phyloP scores from a whole-genome alignment of 1,139 yeast species.

The Groenewaldozyma auringiensis region DNA sequence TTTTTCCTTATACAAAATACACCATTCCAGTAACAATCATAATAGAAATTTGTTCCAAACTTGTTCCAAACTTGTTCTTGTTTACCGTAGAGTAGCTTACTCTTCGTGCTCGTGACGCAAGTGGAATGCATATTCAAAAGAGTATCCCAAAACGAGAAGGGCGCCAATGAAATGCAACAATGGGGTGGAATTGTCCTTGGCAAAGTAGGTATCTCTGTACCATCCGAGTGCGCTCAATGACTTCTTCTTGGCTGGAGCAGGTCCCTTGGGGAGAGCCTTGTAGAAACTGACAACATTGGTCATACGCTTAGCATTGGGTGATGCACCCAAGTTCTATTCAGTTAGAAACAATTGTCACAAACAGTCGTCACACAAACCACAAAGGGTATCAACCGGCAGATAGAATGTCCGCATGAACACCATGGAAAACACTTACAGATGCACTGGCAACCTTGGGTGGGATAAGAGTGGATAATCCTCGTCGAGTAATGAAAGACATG shows the following conservation, averaged over 20 bases:
- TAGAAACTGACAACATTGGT: slow-evolving; percentile 91
- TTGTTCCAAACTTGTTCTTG: too few relatives aligned
- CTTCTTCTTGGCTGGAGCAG: slow-evolving; percentile 61
- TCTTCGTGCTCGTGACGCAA: slow-evolving; percentile 44
- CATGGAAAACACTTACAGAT: slow-evolving; percentile 48
- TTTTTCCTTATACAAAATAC: too few relatives aligned
- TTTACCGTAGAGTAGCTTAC: neutral
- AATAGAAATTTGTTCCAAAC: too few relatives aligned
- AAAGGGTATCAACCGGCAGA: neutral
- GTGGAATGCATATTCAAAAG: slow-evolving; percentile 91
- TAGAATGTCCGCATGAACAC: neutral
- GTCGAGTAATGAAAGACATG: slow-evolving; percentile 84
- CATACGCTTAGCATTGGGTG: slow-evolving; percentile 96
- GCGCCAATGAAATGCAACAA: slow-evolving; percentile 67
- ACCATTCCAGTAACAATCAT: too few relatives aligned
- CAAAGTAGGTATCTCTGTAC: slow-evolving; percentile 63
- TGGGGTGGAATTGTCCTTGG: slow-evolving; percentile 67
- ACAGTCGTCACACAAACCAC: neutral
- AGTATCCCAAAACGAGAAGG: slow-evolving; percentile 73
- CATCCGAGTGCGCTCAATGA: slow-evolving; percentile 59
- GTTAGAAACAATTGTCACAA: neutral
- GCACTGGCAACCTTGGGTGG: slow-evolving; percentile 99
- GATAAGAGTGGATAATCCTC: slow-evolving; percentile 89
- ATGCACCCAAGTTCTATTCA: slow-evolving; percentile 74
- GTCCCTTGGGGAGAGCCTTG: slow-evolving; percentile 93